Evolutionary conservation across 441 rosid species (phyloP).

Genomic region (Aleurites moluccanus): DNA sequence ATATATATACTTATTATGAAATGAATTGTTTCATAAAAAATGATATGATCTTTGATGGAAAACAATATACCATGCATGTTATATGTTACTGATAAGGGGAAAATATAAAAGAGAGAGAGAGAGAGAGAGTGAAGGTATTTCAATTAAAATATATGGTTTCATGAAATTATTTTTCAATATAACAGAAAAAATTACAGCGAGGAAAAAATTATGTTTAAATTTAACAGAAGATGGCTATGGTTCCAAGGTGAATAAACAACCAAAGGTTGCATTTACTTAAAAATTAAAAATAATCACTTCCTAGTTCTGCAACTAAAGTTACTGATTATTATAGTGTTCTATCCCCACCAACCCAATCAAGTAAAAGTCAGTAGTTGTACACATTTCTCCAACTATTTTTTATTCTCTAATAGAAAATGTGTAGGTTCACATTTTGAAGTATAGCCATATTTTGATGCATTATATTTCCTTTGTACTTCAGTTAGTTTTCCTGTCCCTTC

Average conservation of each 20-base stretch:
- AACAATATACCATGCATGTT: too few relatives aligned
- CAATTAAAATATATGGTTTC: background rate
- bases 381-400: constrained; percentile 19
- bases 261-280: constrained; percentile 1
- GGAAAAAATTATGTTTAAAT: constrained; percentile 19
- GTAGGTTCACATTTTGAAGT: constrained; percentile 71
- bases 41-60: too few relatives aligned
- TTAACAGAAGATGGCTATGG: constrained; percentile 16
- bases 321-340: constrained; percentile 25
- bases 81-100: too few relatives aligned
- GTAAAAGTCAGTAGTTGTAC: constrained; percentile 39
- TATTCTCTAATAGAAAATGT: constrained; percentile 46
- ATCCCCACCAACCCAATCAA: constrained; percentile 20
- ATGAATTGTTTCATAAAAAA: too few relatives aligned
- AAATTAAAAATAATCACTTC: constrained; percentile 11
- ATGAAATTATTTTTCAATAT: constrained; percentile 21
- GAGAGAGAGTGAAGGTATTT: background rate
- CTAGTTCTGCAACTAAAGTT: constrained; percentile 38
- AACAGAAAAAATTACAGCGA: constrained; percentile 24
- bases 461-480: constrained; percentile 79
- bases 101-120: too few relatives aligned
- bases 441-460: constrained; percentile 65
- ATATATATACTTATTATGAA: too few relatives aligned
- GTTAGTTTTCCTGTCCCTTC: constrained; percentile 85
- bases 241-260: constrained; percentile 5